Percentiles rank a stretch among this genome's conserved stretches.
These are phyloP conservation scores for Penicillium sp. DNA, from an alignment of 2,329 filamentous ascomycete species.

Conservation along the genomic window DNA sequence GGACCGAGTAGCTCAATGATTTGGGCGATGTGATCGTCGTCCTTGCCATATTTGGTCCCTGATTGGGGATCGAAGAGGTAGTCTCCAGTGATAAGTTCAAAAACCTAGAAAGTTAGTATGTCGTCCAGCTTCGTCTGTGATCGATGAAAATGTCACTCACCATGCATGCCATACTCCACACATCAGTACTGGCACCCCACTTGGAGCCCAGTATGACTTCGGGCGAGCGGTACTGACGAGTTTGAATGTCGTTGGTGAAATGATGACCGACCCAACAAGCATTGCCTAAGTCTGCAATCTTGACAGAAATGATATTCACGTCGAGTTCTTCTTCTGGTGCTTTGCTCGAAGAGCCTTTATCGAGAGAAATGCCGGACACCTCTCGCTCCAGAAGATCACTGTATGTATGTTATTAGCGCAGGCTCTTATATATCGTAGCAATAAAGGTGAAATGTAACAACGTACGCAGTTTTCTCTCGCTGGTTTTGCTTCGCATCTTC, in stretches of 20 bases:
- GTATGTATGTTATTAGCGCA: slow-evolving; percentile 9
- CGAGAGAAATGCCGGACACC: slow-evolving; percentile 87
- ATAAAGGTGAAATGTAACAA: neutral
- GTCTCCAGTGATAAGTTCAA: slow-evolving; percentile 94
- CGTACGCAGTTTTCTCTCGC: slow-evolving; percentile 89
- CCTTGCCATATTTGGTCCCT: slow-evolving; percentile 97
- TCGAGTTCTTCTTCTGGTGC: slow-evolving; percentile 25
- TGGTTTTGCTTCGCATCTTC: slow-evolving; percentile 64
- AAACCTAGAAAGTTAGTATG: slow-evolving; percentile 54
- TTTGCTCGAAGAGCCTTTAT: slow-evolving; percentile 51
- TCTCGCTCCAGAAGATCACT: slow-evolving; percentile 86
- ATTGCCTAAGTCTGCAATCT: slow-evolving; percentile 96
- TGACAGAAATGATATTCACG: slow-evolving; percentile 83
- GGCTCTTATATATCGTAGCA: neutral
- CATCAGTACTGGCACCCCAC: slow-evolving; percentile 98
- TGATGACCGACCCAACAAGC: slow-evolving; percentile 98
- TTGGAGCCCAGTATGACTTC: slow-evolving; percentile 94
- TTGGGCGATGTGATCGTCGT: slow-evolving; percentile 97
- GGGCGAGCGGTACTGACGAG: slow-evolving; percentile 88
- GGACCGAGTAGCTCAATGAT: slow-evolving; percentile 93
- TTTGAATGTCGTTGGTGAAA: slow-evolving; percentile 99
- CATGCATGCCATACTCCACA: slow-evolving; percentile 99
- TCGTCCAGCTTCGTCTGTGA: neutral
- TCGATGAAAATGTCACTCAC: slow-evolving; percentile 45
- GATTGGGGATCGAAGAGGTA: slow-evolving; percentile 98